Conservation (phyloP, 805 yeast species). For the baker's yeast (Saccharomyces cerevisiae) region DNA sequence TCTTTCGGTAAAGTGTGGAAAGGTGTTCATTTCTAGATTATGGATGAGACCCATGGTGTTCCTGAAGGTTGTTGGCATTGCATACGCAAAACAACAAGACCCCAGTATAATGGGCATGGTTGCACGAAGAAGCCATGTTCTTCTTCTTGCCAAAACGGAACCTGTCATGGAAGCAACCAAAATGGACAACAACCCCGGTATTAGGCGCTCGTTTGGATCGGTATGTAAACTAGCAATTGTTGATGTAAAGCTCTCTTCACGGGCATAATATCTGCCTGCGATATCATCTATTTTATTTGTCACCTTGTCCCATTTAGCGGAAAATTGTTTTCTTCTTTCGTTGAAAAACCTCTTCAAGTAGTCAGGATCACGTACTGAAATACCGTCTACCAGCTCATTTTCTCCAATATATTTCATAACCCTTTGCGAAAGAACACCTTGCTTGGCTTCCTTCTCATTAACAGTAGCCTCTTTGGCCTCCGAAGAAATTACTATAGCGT, state of each 20-base stretch:
- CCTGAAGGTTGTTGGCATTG: slow-evolving; percentile 49
- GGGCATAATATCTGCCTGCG: slow-evolving; percentile 36
- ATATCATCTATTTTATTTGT: slow-evolving; percentile 34
- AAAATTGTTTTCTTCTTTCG: slow-evolving; percentile 12
- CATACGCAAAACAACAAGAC: slow-evolving; percentile 42
- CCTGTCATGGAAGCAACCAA: slow-evolving; percentile 53
- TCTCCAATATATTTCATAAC: slow-evolving; percentile 13
- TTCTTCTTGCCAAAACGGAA: slow-evolving; percentile 48
- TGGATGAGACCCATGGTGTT: slow-evolving; percentile 42
- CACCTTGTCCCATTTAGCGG: slow-evolving; percentile 10
- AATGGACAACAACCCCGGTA: slow-evolving; percentile 51
- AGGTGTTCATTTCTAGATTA: slow-evolving; percentile 38
- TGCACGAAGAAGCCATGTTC: slow-evolving; percentile 39
- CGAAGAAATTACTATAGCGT: slow-evolving; percentile 15
- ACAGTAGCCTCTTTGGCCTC: slow-evolving; percentile 13
- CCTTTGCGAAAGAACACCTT: slow-evolving; percentile 4
- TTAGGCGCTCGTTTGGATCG: slow-evolving; percentile 45
- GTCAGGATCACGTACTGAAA: slow-evolving; percentile 23
- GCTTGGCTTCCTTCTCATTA: slow-evolving; percentile 1
- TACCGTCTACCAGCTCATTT: slow-evolving; percentile 21
- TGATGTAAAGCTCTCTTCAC: slow-evolving; percentile 44
- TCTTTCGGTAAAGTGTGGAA: slow-evolving; percentile 19
- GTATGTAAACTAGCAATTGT: slow-evolving; percentile 46
- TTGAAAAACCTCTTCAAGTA: slow-evolving; percentile 11
- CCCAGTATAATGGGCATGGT: slow-evolving; percentile 47